Conservation (phyloP, 345 rosid species). For the Sisymbrium altissimum region DNA sequence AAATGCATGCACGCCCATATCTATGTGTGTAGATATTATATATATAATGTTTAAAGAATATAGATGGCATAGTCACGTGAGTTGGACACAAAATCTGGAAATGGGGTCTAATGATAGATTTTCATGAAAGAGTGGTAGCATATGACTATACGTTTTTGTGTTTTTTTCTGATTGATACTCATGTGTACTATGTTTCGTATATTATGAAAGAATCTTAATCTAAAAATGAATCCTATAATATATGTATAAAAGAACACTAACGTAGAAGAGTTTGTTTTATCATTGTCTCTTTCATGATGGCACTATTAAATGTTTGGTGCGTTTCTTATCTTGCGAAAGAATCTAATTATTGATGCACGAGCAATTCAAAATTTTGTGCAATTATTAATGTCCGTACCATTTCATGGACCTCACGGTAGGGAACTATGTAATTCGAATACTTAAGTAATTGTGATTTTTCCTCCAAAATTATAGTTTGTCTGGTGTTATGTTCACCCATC, state of each 20-base stretch:
- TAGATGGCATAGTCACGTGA: conserved; percentile 12
- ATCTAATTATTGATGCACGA: conserved; percentile 30
- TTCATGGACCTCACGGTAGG: conserved; percentile 18
- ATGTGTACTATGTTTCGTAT: conserved; percentile 26
- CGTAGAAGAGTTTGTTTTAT: conserved; percentile 9
- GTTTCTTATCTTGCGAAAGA: conserved; percentile 19
- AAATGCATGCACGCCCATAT: neutral
- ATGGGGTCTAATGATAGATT: conserved; percentile 16
- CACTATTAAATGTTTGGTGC: conserved; percentile 3
- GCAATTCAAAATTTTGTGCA: conserved; percentile 19
- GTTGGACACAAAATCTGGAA: conserved; percentile 13
- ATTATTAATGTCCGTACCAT: conserved; percentile 14
- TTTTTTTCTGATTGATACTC: conserved; percentile 21
- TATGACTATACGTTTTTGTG: conserved; percentile 8
- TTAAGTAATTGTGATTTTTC: neutral
- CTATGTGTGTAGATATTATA: no score
- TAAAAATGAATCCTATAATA: conserved; percentile 9
- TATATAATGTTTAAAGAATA: neutral
- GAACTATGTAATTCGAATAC: neutral
- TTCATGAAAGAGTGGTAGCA: conserved; percentile 8
- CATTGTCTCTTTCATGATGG: conserved; percentile 13
- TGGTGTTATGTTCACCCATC: no score
- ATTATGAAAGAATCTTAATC: conserved; percentile 21
- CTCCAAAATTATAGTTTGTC: no score
- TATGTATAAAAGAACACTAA: neutral